These are phyloP conservation scores for Magnolia officinalis DNA, from an alignment of 164 flowering plant species.

Conservation along the genomic window DNA sequence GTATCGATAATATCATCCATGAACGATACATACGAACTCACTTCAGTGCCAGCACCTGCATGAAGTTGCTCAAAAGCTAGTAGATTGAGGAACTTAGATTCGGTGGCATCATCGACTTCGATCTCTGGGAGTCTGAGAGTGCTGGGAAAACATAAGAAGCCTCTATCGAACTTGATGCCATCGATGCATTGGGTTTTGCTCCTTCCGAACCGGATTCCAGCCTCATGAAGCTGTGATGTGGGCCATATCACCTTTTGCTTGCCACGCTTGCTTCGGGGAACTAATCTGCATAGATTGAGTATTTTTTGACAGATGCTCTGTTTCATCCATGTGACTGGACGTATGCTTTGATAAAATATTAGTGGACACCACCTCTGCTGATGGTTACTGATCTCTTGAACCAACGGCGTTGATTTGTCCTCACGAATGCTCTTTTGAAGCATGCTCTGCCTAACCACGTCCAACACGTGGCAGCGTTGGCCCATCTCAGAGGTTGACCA, in stretches of 20 bases:
- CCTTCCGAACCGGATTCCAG: constrained; percentile 43
- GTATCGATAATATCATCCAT: constrained; percentile 59
- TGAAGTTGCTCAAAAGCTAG: constrained; percentile 55
- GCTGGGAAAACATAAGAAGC: constrained; percentile 6
- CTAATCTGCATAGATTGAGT: neutral
- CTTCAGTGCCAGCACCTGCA: constrained; percentile 49
- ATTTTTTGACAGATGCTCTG: neutral
- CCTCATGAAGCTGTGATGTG: constrained; percentile 46
- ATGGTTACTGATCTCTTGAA: neutral
- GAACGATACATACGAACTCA: constrained; percentile 47
- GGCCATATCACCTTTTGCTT: constrained; percentile 25
- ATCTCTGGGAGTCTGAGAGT: constrained; percentile 43
- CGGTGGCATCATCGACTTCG: constrained; percentile 45
- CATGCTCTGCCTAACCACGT: constrained; percentile 35
- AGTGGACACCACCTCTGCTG: neutral
- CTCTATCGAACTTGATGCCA: constrained; percentile 34
- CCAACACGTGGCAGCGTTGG: constrained; percentile 40
- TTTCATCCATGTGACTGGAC: no score
- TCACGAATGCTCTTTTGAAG: constrained; percentile 13
- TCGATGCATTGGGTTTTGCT: constrained; percentile 34
- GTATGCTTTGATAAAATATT: no score
- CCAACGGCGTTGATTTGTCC: neutral
- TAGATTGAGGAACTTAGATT: constrained; percentile 46
- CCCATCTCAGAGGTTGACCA: constrained; percentile 13
- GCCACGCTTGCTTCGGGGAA: neutral